Evolutionary conservation across 495 filamentous ascomycete genomes (phyloP), one percentile per base, ranked within the genome.

Genomic region (Neurospora intermedia): DNA sequence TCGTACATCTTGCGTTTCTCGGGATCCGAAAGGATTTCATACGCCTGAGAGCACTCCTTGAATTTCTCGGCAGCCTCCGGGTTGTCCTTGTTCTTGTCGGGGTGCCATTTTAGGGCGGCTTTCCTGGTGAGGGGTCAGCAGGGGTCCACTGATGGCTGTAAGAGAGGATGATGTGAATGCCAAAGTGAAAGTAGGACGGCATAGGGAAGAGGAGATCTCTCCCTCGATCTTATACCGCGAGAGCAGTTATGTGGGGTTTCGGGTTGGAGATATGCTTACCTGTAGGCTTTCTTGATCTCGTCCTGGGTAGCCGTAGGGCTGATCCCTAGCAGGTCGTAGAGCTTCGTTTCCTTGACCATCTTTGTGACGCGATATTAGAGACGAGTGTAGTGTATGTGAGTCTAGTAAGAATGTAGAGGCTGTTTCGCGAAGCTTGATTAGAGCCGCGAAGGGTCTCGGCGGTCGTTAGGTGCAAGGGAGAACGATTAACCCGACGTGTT

Each of bases 1-100:
- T 99, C 96, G 79, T 99, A 99, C 31, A 90, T 90, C 83, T 97
- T 97, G 72, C 96, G 91, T 82, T 98, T 98, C 78, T 98, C 96
- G 43, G 96, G 94, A 80, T 99, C 96, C 75, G 92, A 95, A 13
- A 99, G 90, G 78, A 99, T 95, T 84, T 99, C 96, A 84, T 97
- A 99, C 66, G 96, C 96, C 83, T 98, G 95, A 2, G 93, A 97
- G 70, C 93, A 90, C 77, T 98, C 95, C 85, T 95, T 95, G 83
- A 99, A 99, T 78, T 93, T 96, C 75, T 98, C 95, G 71, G 89
- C 84, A 31, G 94, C 91, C 20, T 87, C 79, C 20, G 94, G 91
- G 76, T 96, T 93, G 81, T 96, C 91, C 80, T 94, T 95, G 85
- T 98, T 98, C 86, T 98, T 98, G 82, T 99, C 96, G 0, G 96